Evolutionary conservation across 306 rosid species (phyloP).

Genomic region (Macrotyloma uniflorum): DNA sequence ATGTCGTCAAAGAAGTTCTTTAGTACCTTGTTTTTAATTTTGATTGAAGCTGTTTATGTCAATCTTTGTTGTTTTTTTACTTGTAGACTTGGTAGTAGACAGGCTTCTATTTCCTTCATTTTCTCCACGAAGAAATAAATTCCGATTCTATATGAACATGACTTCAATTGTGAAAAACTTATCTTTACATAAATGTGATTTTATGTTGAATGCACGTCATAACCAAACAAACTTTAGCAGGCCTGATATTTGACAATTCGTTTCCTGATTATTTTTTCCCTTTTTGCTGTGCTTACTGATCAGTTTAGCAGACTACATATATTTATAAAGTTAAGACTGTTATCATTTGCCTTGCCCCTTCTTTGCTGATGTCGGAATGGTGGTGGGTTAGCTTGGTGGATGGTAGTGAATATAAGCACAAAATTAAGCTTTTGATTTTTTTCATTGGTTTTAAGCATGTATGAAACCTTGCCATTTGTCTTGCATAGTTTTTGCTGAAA

Average conservation of each 20-base stretch:
- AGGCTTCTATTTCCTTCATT: not conserved
- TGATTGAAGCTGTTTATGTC: not conserved
- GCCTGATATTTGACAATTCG: not conserved
- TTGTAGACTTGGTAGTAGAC: not conserved
- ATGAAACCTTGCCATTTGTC: not conserved
- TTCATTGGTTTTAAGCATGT: not conserved
- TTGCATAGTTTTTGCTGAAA: not conserved
- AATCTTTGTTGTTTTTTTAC: not conserved
- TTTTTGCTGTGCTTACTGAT: not conserved
- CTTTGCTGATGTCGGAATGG: not conserved
- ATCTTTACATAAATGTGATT: no score
- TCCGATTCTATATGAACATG: not conserved
- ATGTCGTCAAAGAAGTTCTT: not conserved
- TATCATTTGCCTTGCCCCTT: not conserved
- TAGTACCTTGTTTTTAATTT: not conserved
- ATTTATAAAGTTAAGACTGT: no score
- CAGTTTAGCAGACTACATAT: not conserved
- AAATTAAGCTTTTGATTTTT: constrained; percentile 8
- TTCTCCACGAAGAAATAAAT: not conserved
- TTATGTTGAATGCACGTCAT: no score
- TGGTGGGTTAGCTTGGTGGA: not conserved
- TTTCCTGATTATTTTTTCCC: not conserved
- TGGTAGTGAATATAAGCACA: not conserved
- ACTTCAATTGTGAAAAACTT: not conserved
- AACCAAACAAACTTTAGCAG: no score